Conservation (phyloP, 768 basidiomycete genomes). For the Pleurotus tuber-regium region DNA sequence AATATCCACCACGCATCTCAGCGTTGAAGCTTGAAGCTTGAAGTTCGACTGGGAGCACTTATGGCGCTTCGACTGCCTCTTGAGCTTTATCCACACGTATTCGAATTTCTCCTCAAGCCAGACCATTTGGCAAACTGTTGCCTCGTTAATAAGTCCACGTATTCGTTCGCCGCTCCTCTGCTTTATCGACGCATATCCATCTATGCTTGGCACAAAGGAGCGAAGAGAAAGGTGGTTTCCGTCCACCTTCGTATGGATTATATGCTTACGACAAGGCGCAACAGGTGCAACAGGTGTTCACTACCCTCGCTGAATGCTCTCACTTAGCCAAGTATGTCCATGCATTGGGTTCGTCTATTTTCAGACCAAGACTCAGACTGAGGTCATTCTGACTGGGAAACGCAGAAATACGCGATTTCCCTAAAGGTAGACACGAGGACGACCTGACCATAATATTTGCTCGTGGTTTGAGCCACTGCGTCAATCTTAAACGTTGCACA, state of each 20-base stretch:
- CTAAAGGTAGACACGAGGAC: constrained; percentile 42
- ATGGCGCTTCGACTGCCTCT: constrained; percentile 50
- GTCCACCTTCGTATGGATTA: neutral
- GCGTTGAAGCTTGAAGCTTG: too few relatives aligned
- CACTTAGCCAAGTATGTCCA: constrained; percentile 58
- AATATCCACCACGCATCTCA: too few relatives aligned
- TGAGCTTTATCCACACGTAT: constrained; percentile 59
- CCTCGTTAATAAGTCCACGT: constrained; percentile 58
- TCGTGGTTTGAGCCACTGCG: constrained; percentile 57
- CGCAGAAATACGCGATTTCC: constrained; percentile 75
- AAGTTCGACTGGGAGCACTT: neutral
- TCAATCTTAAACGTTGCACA: constrained; percentile 57
- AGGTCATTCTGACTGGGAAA: too few relatives aligned
- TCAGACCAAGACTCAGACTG: too few relatives aligned
- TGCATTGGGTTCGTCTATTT: constrained; percentile 57
- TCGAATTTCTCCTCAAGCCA: constrained; percentile 48
- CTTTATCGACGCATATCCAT: constrained; percentile 63
- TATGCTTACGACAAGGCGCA: neutral
- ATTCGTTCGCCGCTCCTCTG: constrained; percentile 42
- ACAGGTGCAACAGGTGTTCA: constrained; percentile 62
- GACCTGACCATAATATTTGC: constrained; percentile 39
- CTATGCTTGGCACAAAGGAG: constrained; percentile 69
- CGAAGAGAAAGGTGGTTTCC: constrained; percentile 51
- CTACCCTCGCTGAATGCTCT: constrained; percentile 51
- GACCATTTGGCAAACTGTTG: constrained; percentile 50